A percentile compares a stretch with the other conserved stretches of the same genome.
Conservation (phyloP, 106 monocot species). For the Gastrodia elata region DNA sequence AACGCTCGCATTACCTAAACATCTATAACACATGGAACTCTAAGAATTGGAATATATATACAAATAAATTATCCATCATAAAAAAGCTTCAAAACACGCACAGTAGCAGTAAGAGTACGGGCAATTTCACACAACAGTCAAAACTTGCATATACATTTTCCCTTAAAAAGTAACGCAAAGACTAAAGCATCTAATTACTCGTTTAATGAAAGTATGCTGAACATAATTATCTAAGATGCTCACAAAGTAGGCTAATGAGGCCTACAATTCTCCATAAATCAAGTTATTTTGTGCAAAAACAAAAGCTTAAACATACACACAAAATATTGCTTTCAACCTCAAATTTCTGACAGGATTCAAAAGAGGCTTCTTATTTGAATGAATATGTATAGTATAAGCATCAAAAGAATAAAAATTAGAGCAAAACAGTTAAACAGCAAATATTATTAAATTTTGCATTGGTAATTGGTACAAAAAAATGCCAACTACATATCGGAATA, state of each 20-base stretch:
- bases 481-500: neutral
- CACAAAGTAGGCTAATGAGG: neutral
- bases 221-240: neutral
- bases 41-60: neutral
- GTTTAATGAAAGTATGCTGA: neutral
- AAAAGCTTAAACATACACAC: neutral
- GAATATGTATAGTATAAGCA: neutral
- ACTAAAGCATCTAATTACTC: neutral
- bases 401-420: neutral
- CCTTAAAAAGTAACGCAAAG: neutral
- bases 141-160: no score
- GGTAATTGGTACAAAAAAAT: neutral
- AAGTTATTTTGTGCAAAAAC: neutral
- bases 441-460: neutral
- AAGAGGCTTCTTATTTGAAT: neutral
- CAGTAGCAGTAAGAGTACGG: neutral
- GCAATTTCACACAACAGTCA: no score
- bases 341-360: neutral
- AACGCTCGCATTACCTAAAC: neutral
- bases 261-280: neutral
- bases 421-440: neutral
- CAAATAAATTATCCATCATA: slow-evolving; percentile 3
- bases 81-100: neutral
- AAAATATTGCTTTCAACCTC: neutral
- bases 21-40: neutral